These are phyloP conservation scores for Kwoniella botswanensis DNA, from an alignment of 768 basidiomycete species.

Conservation along the genomic window DNA sequence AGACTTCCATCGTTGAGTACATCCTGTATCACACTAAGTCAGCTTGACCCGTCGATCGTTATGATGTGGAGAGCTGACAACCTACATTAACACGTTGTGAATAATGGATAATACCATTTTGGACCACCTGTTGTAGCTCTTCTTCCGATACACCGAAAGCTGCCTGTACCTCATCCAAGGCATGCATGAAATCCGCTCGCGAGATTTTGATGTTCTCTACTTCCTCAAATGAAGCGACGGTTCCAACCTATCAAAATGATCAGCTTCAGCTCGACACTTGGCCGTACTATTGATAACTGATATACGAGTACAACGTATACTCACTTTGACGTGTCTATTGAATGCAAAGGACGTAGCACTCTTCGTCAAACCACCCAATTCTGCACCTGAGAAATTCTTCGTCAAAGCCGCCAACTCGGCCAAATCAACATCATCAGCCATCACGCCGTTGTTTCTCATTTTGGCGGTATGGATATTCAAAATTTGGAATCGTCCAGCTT, in stretches of 20 bases:
- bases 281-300: not conserved
- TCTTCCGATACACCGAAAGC: constrained; percentile 98
- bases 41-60: constrained; percentile 10
- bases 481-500: constrained; percentile 88
- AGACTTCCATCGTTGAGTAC: constrained; percentile 82
- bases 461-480: constrained; percentile 91
- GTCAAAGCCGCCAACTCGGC: constrained; percentile 77
- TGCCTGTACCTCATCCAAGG: constrained; percentile 91
- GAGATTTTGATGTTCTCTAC: constrained; percentile 91
- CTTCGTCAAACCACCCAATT: constrained; percentile 93
- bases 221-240: constrained; percentile 95
- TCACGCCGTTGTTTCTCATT: constrained; percentile 89
- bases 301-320: constrained; percentile 3
- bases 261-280: constrained; percentile 6
- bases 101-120: constrained; percentile 93
- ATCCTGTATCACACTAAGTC: constrained; percentile 63
- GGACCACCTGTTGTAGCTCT: constrained; percentile 87
- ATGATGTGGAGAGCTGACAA: constrained; percentile 16
- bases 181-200: constrained; percentile 81
- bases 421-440: constrained; percentile 86
- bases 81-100: constrained; percentile 74
- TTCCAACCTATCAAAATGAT: constrained; percentile 69
- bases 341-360: constrained; percentile 98
- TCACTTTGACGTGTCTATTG: constrained; percentile 89
- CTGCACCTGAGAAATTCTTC: constrained; percentile 98